Percentiles rank a stretch among this genome's conserved stretches.
Conservation (phyloP, 208 protist genomes). For the Pavlovales sp. region DNA sequence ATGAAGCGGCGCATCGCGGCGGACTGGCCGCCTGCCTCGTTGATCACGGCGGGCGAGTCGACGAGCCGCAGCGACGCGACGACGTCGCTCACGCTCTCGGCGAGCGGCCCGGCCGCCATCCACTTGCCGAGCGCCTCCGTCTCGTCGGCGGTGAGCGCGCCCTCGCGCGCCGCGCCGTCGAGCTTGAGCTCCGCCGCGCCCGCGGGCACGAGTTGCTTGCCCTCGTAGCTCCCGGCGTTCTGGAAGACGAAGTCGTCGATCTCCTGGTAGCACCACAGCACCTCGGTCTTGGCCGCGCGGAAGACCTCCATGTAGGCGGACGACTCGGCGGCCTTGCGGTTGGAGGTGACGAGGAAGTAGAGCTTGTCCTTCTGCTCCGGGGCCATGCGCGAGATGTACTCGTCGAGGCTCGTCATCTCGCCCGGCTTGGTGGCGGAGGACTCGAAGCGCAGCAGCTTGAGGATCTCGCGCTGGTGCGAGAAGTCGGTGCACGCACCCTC, state of each 20-base stretch:
- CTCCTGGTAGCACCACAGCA: constrained; percentile 69
- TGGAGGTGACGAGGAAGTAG: constrained; percentile 85
- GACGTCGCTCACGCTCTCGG: not conserved
- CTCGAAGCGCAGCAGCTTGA: constrained; percentile 85
- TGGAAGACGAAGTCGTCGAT: constrained; percentile 93
- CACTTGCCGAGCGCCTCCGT: not conserved
- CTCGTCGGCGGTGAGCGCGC: not conserved
- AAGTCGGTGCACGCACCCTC: constrained; percentile 90
- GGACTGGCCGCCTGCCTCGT: constrained; percentile 29
- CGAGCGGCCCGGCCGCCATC: not conserved
- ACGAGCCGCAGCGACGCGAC: constrained; percentile 24
- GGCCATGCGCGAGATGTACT: constrained; percentile 84
- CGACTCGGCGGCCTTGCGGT: constrained; percentile 74
- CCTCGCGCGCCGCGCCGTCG: not conserved
- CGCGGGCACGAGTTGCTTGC: constrained; percentile 75
- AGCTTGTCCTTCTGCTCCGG: constrained; percentile 66
- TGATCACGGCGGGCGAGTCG: constrained; percentile 45
- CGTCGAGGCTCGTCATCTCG: constrained; percentile 77
- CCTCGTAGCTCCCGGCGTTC: constrained; percentile 82
- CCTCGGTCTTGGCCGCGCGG: constrained; percentile 6
- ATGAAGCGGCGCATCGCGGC: constrained; percentile 50
- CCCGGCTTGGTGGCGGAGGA: constrained; percentile 59
- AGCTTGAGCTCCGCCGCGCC: constrained; percentile 24
- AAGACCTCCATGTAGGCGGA: constrained; percentile 94
- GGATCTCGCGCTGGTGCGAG: constrained; percentile 75